Conservation (phyloP, 148 eudicot species). For the Amaranthus cruentus region DNA sequence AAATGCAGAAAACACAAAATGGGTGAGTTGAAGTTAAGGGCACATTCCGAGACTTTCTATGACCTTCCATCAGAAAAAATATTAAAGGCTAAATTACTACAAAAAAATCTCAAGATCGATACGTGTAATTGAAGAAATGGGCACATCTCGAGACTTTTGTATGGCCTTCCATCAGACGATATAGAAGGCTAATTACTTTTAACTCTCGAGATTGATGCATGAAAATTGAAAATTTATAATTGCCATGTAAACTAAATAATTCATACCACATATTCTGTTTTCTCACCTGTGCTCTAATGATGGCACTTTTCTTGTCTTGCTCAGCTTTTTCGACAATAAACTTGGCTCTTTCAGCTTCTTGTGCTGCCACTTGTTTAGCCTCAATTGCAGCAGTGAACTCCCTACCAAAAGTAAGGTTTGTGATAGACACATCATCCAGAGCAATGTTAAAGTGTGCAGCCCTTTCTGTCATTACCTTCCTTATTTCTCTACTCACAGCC, state of each 20-base stretch:
- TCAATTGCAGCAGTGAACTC: constrained; percentile 97
- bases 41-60: neutral
- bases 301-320: constrained; percentile 91
- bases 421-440: constrained; percentile 91
- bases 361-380: constrained; percentile 98
- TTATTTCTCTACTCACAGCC: constrained; percentile 85
- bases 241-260: neutral
- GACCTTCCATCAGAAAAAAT: neutral
- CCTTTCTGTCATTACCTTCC: constrained; percentile 75
- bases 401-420: constrained; percentile 70
- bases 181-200: neutral
- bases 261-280: neutral
- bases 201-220: neutral
- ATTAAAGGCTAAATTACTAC: neutral
- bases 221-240: too few species aligned
- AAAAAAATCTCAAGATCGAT: neutral
- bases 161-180: neutral
- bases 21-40: too few species aligned
- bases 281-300: constrained; percentile 88
- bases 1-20: too few species aligned
- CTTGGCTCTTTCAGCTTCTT: constrained; percentile 97
- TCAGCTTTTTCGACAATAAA: constrained; percentile 96
- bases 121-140: neutral
- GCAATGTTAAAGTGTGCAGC: constrained; percentile 83
- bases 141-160: neutral